A percentile compares a stretch with the other conserved stretches of the same genome.
phyloP scores from a whole-genome alignment of 306 rosid species.

The Trifolium dubium region DNA sequence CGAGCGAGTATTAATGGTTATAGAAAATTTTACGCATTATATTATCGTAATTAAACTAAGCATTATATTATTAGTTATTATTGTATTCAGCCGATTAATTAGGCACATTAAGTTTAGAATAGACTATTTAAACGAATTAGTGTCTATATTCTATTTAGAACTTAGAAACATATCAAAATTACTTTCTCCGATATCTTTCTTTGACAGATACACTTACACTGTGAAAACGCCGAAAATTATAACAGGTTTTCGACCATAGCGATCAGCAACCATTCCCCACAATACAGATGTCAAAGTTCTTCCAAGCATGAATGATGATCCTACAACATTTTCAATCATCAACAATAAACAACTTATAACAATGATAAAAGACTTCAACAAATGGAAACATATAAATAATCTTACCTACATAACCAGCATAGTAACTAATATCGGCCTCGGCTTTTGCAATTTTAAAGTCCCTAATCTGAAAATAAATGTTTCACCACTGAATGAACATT shows the following conservation, averaged over 20 bases:
- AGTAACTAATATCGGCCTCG: slow-evolving; percentile 77
- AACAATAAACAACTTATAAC: not conserved
- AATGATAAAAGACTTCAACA: not conserved
- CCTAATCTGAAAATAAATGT: slow-evolving; percentile 56
- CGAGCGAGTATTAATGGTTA: slow-evolving; percentile 13
- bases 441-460: slow-evolving; percentile 77
- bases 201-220: slow-evolving; percentile 51
- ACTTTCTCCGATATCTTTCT: not conserved
- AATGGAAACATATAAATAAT: not conserved
- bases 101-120: too few relatives aligned
- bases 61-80: too few relatives aligned
- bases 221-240: slow-evolving; percentile 54
- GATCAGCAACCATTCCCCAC: slow-evolving; percentile 88
- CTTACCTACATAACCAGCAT: slow-evolving; percentile 87
- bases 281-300: slow-evolving; percentile 73
- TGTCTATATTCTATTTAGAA: not conserved
- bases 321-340: slow-evolving; percentile 47
- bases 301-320: slow-evolving; percentile 84
- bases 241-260: slow-evolving; percentile 85
- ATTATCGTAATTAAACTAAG: too few relatives aligned
- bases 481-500: slow-evolving; percentile 6
- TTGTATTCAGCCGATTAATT: too few relatives aligned
- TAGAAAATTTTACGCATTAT: not conserved
- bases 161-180: not conserved
- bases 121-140: not conserved